A percentile compares a stretch with the other conserved stretches of the same genome.
phyloP scores from a whole-genome alignment of 768 basidiomycete species.

The Suillus decipiens region DNA sequence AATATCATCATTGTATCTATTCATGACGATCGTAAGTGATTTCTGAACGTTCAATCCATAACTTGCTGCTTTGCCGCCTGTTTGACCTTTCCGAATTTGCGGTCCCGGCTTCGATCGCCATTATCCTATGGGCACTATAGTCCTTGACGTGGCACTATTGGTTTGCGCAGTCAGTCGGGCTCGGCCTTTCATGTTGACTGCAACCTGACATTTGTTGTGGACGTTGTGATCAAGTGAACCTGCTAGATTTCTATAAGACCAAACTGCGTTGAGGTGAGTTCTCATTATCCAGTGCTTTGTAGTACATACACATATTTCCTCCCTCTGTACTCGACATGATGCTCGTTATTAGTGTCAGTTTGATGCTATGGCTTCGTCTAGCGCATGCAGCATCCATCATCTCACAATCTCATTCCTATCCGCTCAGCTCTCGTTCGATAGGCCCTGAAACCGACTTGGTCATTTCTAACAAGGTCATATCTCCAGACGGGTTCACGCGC shows the following conservation, averaged over 20 bases:
- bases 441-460: constrained; percentile 31
- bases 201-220: too few species aligned
- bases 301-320: background rate
- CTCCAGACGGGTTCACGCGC: constrained; percentile 52
- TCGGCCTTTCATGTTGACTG: background rate
- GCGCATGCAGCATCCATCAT: constrained; percentile 22
- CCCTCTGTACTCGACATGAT: background rate
- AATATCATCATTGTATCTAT: background rate
- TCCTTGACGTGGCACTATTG: background rate
- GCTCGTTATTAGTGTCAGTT: background rate
- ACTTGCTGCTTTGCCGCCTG: background rate
- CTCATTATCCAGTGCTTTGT: background rate
- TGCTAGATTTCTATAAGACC: background rate
- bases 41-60: too few species aligned
- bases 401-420: constrained; percentile 13
- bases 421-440: constrained; percentile 13
- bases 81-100: background rate
- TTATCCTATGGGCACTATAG: background rate
- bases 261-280: background rate
- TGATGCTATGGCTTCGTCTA: constrained; percentile 1
- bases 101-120: too few species aligned
- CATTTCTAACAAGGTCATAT: constrained; percentile 41
- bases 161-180: background rate
- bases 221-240: background rate
- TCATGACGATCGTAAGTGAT: too few species aligned